Conservation (phyloP, 2,329 filamentous ascomycete genomes). For the Aspergillus bombycis region DNA sequence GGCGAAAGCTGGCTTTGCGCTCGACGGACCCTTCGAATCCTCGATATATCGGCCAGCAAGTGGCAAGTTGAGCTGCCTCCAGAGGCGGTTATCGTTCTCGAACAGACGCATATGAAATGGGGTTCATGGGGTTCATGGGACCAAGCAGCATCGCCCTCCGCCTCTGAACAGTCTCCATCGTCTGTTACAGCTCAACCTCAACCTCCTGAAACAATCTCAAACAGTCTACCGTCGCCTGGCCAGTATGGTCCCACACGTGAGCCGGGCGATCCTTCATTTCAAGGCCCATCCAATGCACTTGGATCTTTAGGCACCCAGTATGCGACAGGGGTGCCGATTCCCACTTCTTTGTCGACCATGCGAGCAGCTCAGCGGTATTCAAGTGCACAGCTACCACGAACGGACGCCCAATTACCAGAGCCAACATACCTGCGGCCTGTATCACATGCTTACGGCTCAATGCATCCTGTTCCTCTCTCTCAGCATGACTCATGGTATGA, state of each 20-base stretch:
- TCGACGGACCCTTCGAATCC: slow-evolving; percentile 78
- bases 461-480: slow-evolving; percentile 26
- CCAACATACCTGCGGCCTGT: slow-evolving; percentile 37
- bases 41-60: slow-evolving; percentile 82
- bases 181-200: slow-evolving; percentile 21
- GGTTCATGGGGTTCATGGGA: slow-evolving; percentile 65
- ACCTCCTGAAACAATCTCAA: slow-evolving; percentile 23
- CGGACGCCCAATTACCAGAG: slow-evolving; percentile 32
- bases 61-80: slow-evolving; percentile 87
- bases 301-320: slow-evolving; percentile 23
- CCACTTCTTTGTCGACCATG: slow-evolving; percentile 25
- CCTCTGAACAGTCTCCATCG: slow-evolving; percentile 30
- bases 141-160: slow-evolving; percentile 36
- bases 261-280: slow-evolving; percentile 12
- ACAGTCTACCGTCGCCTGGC: slow-evolving; percentile 19
- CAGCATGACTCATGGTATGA: slow-evolving; percentile 41
- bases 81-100: slow-evolving; percentile 76
- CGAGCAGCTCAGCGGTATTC: slow-evolving; percentile 22
- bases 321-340: slow-evolving; percentile 12
- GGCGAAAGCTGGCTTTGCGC: slow-evolving; percentile 93
- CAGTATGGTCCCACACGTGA: slow-evolving; percentile 9
- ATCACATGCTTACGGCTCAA: slow-evolving; percentile 23
- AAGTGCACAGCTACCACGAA: slow-evolving; percentile 22
- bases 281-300: slow-evolving; percentile 14
- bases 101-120: slow-evolving; percentile 77